Percentiles rank a stretch among this genome's conserved stretches.
Conservation (phyloP, 2,329 filamentous ascomycete species). For the Coniochaeta sp. region DNA sequence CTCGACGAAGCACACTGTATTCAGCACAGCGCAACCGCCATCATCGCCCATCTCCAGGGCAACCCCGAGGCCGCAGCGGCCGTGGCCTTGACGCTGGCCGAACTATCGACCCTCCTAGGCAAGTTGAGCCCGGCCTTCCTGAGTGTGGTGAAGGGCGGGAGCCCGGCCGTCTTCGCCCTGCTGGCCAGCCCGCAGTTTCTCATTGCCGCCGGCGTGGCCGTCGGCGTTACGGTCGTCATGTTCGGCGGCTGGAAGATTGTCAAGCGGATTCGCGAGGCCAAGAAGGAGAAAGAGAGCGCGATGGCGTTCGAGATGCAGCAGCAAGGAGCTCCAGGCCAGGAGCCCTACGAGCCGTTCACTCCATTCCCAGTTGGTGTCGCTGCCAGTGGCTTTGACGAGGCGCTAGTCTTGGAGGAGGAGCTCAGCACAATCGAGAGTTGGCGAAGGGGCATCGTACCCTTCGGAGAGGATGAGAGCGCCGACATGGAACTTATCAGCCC, state of each 20-base stretch:
- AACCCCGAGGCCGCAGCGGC: constrained; percentile 85
- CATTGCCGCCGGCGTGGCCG: constrained; percentile 80
- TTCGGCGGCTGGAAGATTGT: constrained; percentile 97
- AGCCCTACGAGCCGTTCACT: background rate
- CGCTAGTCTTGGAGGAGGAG: constrained; percentile 49
- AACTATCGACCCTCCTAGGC: constrained; percentile 72
- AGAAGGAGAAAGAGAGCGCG: constrained; percentile 18
- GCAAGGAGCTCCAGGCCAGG: background rate
- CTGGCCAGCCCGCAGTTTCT: constrained; percentile 89
- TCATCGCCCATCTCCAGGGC: constrained; percentile 66
- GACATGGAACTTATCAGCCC: constrained; percentile 53
- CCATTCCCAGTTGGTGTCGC: background rate
- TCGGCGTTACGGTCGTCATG: constrained; percentile 91
- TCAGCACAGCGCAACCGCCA: constrained; percentile 74
- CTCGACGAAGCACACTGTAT: constrained; percentile 84
- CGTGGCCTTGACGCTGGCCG: constrained; percentile 84
- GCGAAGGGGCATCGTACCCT: constrained; percentile 46
- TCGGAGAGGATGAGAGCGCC: constrained; percentile 36
- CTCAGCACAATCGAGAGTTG: constrained; percentile 51
- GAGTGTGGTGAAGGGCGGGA: constrained; percentile 65
- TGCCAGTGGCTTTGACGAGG: constrained; percentile 36
- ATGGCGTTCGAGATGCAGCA: constrained; percentile 17
- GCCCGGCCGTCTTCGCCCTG: constrained; percentile 79
- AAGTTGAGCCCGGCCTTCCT: constrained; percentile 83
- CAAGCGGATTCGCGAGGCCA: constrained; percentile 61